Conservation (phyloP, 2,329 filamentous ascomycete species). For the Cyanodermella asteris region DNA sequence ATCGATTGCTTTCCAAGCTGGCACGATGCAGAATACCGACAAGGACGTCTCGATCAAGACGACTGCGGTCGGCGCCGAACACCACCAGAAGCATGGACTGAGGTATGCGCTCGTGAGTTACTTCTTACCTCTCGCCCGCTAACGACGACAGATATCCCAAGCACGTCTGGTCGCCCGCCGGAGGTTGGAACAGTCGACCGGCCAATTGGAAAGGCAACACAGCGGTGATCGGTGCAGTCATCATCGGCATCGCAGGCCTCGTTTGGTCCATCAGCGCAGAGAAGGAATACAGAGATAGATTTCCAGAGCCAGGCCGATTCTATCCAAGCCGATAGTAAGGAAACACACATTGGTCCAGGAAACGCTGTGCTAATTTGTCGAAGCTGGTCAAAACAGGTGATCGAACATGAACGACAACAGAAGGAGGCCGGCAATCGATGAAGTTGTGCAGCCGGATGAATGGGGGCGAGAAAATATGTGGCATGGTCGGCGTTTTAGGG, state of each 20-base stretch:
- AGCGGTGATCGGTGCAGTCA: constrained; percentile 44
- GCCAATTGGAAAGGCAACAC: constrained; percentile 93
- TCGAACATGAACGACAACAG: constrained; percentile 40
- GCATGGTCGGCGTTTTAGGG: too few relatives aligned
- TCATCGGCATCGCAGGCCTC: constrained; percentile 45
- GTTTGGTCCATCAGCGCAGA: constrained; percentile 54
- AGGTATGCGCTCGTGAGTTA: too few relatives aligned
- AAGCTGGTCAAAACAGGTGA: constrained; percentile 52
- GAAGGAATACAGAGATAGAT: constrained; percentile 48
- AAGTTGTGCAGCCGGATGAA: constrained; percentile 11
- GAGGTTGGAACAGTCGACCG: constrained; percentile 93
- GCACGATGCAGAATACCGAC: not conserved
- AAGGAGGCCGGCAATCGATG: too few relatives aligned
- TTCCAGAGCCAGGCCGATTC: constrained; percentile 57
- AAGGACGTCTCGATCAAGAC: not conserved
- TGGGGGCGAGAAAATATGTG: too few relatives aligned
- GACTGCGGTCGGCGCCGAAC: constrained; percentile 1
- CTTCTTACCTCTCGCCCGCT: too few relatives aligned
- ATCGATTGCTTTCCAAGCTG: too few relatives aligned
- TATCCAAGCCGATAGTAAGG: constrained; percentile 68
- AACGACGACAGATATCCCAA: constrained; percentile 87
- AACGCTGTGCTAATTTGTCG: constrained; percentile 4
- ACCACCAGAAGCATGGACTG: too few relatives aligned
- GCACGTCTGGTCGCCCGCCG: constrained; percentile 96
- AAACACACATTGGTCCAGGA: too few relatives aligned